phyloP scores from a whole-genome alignment of 129 eudicot genomes.

The Flaveria sonorensis region DNA sequence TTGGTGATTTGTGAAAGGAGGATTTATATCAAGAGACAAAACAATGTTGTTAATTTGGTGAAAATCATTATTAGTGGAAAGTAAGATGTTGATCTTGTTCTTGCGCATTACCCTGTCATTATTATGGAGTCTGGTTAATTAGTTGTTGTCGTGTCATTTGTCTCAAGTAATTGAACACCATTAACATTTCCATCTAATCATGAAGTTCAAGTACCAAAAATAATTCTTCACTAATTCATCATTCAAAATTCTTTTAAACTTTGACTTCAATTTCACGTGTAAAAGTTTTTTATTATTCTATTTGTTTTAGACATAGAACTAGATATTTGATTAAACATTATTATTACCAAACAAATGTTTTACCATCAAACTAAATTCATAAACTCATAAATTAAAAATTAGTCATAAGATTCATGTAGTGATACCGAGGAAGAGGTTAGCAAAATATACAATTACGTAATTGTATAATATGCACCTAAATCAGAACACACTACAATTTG shows the following conservation, averaged over 20 bases:
- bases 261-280: conserved; percentile 15
- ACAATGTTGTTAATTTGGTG: conserved; percentile 44
- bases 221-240: conserved; percentile 3
- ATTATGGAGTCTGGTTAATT: conserved; percentile 38
- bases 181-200: conserved; percentile 31
- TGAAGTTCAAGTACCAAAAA: conserved; percentile 35
- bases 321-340: neutral
- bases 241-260: neutral
- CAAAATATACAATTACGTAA: neutral
- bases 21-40: conserved; percentile 36
- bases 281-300: neutral
- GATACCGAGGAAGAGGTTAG: neutral
- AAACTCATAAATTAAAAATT: too few relatives aligned
- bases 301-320: neutral
- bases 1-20: conserved; percentile 22
- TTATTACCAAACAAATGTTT: neutral
- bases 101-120: conserved; percentile 20
- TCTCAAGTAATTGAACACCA: conserved; percentile 24
- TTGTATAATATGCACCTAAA: neutral
- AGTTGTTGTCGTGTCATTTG: conserved; percentile 41
- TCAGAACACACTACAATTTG: too few relatives aligned
- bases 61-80: conserved; percentile 34
- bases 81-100: conserved; percentile 36
- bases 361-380: too few relatives aligned
- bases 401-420: neutral